These are phyloP conservation scores for Gracilaria caudata DNA, from an alignment of 23 red algal genomes.

Conservation along the genomic window DNA sequence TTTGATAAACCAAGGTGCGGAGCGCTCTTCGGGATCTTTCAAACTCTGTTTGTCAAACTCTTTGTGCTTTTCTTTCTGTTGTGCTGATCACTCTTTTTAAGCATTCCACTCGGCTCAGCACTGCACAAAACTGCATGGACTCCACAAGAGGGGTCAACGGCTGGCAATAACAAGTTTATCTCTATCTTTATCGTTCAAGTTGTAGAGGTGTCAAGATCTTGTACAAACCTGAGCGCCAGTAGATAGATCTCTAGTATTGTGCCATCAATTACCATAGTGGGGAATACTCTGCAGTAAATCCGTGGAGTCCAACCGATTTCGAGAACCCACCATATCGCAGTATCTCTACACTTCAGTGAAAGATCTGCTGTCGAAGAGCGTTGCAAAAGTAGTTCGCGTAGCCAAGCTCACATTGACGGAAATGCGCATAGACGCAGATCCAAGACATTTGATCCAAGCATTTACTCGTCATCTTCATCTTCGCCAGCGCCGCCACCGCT, in stretches of 20 bases:
- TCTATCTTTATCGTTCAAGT: too few species aligned
- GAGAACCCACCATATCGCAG: not conserved
- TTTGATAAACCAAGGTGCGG: not conserved
- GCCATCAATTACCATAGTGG: not conserved
- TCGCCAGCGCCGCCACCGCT: constrained; percentile 78
- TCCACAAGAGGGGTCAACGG: too few species aligned
- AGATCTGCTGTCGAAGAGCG: not conserved
- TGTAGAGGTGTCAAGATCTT: too few species aligned
- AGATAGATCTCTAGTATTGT: not conserved
- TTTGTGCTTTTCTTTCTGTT: too few species aligned
- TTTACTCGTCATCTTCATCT: constrained; percentile 79
- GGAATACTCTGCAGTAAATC: not conserved
- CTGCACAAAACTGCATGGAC: too few species aligned
- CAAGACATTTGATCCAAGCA: not conserved
- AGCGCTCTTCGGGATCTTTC: not conserved
- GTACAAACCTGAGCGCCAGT: not conserved
- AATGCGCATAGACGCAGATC: not conserved
- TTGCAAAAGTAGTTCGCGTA: not conserved
- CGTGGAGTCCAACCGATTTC: not conserved
- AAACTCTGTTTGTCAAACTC: too few species aligned
- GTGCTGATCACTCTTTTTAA: too few species aligned
- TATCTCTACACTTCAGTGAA: not conserved
- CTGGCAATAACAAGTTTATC: too few species aligned
- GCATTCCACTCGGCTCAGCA: too few species aligned
- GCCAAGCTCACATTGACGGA: not conserved